Evolutionary conservation across 2,329 filamentous ascomycete genomes (phyloP).

Genomic region (Coniella vitis): DNA sequence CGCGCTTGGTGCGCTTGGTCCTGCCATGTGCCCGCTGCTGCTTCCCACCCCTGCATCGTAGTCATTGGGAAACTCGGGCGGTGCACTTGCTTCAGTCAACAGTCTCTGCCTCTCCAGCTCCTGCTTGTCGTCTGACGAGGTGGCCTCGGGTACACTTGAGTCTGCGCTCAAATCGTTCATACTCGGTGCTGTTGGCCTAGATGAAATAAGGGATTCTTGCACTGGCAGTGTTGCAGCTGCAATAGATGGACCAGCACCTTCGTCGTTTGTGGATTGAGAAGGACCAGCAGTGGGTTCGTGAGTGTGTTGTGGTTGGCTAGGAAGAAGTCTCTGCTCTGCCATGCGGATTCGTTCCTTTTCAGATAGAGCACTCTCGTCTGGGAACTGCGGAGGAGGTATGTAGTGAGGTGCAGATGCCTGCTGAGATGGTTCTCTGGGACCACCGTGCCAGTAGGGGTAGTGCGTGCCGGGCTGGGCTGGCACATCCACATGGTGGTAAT

Average conservation of each 20-base stretch:
- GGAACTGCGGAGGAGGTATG: constrained; percentile 53
- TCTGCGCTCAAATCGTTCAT: constrained; percentile 35
- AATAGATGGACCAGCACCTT: constrained; percentile 30
- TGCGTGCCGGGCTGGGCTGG: constrained; percentile 17
- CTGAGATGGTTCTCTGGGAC: constrained; percentile 23
- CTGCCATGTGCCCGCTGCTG: constrained; percentile 2
- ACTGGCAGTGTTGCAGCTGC: constrained; percentile 9
- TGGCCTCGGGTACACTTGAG: constrained; percentile 17
- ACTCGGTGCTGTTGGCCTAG: constrained; percentile 38
- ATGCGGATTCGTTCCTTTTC: constrained; percentile 77
- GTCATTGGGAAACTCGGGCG: constrained; percentile 51
- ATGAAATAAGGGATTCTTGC: constrained; percentile 1
- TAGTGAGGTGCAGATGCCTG: constrained; percentile 37
- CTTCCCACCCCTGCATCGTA: constrained; percentile 30
- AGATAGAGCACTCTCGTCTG: constrained; percentile 55
- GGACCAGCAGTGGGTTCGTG: constrained; percentile 29
- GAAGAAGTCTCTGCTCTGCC: constrained; percentile 72
- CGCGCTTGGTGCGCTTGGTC: constrained; percentile 19
- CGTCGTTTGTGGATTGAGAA: constrained; percentile 35
- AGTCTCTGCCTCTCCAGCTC: constrained; percentile 64
- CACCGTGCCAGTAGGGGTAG: constrained; percentile 29
- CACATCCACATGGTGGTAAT: constrained; percentile 18
- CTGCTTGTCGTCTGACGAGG: constrained; percentile 64
- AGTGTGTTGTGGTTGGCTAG: constrained; percentile 62
- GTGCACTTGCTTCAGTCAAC: constrained; percentile 58